Conservation (phyloP, 108 stramenopile species). For the Aureococcus anophagefferens region DNA sequence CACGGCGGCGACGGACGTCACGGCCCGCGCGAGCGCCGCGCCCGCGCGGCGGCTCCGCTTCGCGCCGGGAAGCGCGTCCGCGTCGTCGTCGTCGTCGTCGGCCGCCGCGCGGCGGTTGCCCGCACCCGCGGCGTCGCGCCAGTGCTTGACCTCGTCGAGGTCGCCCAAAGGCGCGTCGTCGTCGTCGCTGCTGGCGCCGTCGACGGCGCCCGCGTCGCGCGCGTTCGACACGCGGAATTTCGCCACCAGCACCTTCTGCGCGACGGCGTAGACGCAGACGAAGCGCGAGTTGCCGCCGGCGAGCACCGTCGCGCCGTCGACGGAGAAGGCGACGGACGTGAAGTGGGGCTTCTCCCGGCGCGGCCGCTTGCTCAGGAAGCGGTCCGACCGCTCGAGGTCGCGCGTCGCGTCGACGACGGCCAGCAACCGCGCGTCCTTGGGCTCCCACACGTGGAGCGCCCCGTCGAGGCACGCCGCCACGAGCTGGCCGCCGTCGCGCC, state of each 20-base stretch:
- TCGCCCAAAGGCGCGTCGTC: constrained; percentile 30
- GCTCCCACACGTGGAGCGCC: constrained; percentile 82
- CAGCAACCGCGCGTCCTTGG: constrained; percentile 62
- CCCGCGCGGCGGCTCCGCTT: constrained; percentile 18
- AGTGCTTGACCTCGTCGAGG: constrained; percentile 23
- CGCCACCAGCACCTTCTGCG: constrained; percentile 79
- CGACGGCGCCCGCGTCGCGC: constrained; percentile 33
- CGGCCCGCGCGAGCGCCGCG: neutral
- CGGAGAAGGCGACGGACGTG: constrained; percentile 86
- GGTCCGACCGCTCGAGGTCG: constrained; percentile 58
- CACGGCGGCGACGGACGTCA: constrained; percentile 22
- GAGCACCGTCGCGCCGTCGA: constrained; percentile 86
- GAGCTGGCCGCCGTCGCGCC: neutral
- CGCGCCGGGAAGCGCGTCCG: constrained; percentile 10
- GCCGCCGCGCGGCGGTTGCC: constrained; percentile 12
- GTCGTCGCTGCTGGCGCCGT: constrained; percentile 12
- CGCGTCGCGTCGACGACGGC: constrained; percentile 75
- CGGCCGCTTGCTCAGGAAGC: neutral
- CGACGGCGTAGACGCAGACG: constrained; percentile 93
- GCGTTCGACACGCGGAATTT: constrained; percentile 99
- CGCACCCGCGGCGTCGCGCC: too few species aligned
- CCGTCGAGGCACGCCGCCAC: neutral
- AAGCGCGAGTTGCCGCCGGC: constrained; percentile 95
- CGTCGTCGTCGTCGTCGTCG: constrained; percentile 16
- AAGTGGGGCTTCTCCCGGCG: constrained; percentile 46